Percentiles rank a stretch among this genome's conserved stretches.
Evolutionary conservation across 306 rosid genomes (phyloP).

Genomic region (Pachyrhizus erosus): DNA sequence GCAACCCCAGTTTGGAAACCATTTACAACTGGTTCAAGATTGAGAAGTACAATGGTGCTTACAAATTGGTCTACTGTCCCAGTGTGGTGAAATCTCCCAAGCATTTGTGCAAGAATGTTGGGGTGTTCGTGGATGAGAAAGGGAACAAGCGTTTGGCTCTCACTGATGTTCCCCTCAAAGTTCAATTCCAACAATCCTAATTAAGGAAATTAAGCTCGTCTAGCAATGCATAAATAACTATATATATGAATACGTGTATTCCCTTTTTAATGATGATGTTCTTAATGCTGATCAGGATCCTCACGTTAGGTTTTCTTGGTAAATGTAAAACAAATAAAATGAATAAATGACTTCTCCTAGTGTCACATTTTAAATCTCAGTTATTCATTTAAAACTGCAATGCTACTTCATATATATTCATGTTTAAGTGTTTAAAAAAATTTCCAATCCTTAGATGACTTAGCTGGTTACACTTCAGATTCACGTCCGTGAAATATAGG

Average conservation of each 20-base stretch:
- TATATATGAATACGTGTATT: neutral
- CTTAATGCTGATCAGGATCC: neutral
- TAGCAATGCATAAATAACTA: neutral
- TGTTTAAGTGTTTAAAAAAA: too few species aligned
- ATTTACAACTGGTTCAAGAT: slow-evolving; percentile 61
- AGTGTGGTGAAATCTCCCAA: slow-evolving; percentile 44
- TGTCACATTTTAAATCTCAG: neutral
- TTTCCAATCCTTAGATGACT: too few species aligned
- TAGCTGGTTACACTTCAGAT: too few species aligned
- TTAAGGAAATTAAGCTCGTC: too few species aligned
- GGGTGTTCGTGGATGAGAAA: neutral
- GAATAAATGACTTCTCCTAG: neutral
- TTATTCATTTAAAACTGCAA: too few species aligned
- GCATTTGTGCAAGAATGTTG: slow-evolving; percentile 35
- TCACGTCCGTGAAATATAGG: too few species aligned
- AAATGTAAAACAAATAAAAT: too few species aligned
- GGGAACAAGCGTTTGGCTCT: slow-evolving; percentile 35
- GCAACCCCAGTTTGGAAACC: slow-evolving; percentile 45
- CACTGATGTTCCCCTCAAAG: slow-evolving; percentile 20
- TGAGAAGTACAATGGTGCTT: slow-evolving; percentile 47
- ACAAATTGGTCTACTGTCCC: slow-evolving; percentile 65
- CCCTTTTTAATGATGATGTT: neutral
- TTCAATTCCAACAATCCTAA: slow-evolving; percentile 11
- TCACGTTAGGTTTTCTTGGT: neutral
- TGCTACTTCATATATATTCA: too few species aligned